Evolutionary conservation across 371 early-diverging fungal species (phyloP).

Genomic region (Rhizopus stolonifer): DNA sequence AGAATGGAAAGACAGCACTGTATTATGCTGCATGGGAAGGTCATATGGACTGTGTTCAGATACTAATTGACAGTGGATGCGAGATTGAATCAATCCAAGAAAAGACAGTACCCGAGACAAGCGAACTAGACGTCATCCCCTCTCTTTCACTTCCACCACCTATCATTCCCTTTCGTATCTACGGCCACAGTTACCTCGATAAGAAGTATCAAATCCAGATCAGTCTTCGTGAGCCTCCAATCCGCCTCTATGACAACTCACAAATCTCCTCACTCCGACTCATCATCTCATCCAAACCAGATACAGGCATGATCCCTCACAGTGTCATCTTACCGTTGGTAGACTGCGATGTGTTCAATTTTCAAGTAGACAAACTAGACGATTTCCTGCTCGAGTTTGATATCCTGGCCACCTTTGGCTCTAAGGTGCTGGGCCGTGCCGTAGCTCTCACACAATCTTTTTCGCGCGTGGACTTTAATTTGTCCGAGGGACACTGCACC

Average conservation of each 20-base stretch:
- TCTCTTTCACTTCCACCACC: constrained; percentile 92
- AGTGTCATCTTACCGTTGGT: constrained; percentile 87
- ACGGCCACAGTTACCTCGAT: constrained; percentile 93
- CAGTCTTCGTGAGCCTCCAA: constrained; percentile 58
- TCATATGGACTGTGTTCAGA: constrained; percentile 71
- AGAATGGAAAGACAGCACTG: constrained; percentile 77
- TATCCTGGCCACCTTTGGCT: constrained; percentile 93
- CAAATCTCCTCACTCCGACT: constrained; percentile 66
- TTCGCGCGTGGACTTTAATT: constrained; percentile 34
- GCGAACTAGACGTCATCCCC: constrained; percentile 74
- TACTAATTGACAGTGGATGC: constrained; percentile 62
- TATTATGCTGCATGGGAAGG: constrained; percentile 97
- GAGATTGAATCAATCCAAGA: constrained; percentile 34
- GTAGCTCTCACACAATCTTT: constrained; percentile 78
- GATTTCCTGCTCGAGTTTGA: constrained; percentile 87
- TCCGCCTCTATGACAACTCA: constrained; percentile 65
- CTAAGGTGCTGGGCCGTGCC: constrained; percentile 88
- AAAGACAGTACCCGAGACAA: background rate
- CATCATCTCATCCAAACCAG: constrained; percentile 71
- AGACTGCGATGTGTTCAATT: constrained; percentile 76
- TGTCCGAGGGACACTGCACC: constrained; percentile 43
- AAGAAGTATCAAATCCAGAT: constrained; percentile 82
- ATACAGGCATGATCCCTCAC: constrained; percentile 86
- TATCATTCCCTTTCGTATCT: constrained; percentile 93
- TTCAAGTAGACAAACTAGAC: constrained; percentile 76